Base-by-base conservation (phyloP, 1,139 yeast genomes). In the Groenewaldozyma sp. region DNA sequence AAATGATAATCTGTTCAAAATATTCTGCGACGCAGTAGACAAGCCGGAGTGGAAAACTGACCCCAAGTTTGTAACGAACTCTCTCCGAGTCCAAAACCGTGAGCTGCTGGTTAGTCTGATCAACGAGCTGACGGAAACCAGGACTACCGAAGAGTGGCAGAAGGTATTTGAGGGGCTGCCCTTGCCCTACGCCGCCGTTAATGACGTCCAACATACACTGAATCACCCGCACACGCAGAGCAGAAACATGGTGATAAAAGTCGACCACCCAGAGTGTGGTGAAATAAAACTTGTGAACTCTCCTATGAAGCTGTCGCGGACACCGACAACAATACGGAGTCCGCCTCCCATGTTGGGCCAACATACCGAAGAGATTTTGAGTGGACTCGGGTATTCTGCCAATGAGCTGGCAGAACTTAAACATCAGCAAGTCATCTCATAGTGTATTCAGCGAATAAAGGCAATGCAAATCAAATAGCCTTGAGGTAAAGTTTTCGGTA, bases 101-200 rank as follows among this genome's bases (percentile, higher is more conserved):
- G 49, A 50, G 13, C 46, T 45, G 11, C 54, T 65, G 14, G 65
- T 63, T n/a, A 55, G 60, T 1, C 53, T 52, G 34, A 63, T 64
- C 36, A 43, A 46, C 24, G 55, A 43, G 4, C 47, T 61, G 26
- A 59, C 65, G 2, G 38, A 27, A 24, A 42, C 52, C 13, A 56
- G 55, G 36, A 55, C 64, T 4, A 59, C 63, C 10, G 46, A 51
- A 26, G 61, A 65, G 40, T 65, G 70, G 70, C 54, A 60, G 14
- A 48, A 44, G 7, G 41, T 49, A 11, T 63, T 65, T 50, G 56
- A 54, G 38, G 55, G 55, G 28, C 41, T 45, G 29, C 60, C 60
- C 26, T 59, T 65, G 45, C 68, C 70, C 4, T 64, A 57, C 37
- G 70, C 70, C 1, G 63, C 69, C 3, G 63, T 65, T 35, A 65